Conservation (phyloP, 495 filamentous ascomycete genomes). For the Parathielavia appendiculata region DNA sequence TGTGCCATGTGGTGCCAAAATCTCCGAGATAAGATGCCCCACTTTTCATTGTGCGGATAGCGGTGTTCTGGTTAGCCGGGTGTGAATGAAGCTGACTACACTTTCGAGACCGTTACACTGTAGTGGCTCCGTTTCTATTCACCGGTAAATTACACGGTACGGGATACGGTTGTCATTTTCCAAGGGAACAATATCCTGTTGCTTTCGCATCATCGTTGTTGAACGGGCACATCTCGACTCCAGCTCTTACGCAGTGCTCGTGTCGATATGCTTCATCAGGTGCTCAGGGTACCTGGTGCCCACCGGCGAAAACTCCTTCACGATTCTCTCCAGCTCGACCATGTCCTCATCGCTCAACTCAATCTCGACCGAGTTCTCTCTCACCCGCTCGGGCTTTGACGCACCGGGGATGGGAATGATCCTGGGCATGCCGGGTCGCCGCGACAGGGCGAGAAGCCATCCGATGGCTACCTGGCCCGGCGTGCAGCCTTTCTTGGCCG, state of each 20-base stretch:
- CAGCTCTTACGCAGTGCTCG: background rate
- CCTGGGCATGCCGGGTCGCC: conserved; percentile 55
- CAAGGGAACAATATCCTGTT: no score
- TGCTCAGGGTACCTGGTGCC: conserved; percentile 39
- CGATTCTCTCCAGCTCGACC: conserved; percentile 42
- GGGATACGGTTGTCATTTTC: no score
- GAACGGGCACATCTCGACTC: no score
- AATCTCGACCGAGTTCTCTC: conserved; percentile 48
- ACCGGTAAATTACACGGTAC: no score
- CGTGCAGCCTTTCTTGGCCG: conserved; percentile 62
- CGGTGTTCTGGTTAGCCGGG: no score
- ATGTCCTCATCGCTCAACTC: conserved; percentile 46
- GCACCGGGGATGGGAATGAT: conserved; percentile 85
- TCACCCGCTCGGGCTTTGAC: conserved; percentile 41
- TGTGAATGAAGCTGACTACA: no score
- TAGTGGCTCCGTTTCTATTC: no score
- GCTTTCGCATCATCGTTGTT: no score
- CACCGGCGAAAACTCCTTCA: conserved; percentile 35
- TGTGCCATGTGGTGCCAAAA: background rate
- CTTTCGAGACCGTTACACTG: no score
- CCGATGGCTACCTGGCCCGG: conserved; percentile 70
- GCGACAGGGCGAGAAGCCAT: conserved; percentile 58
- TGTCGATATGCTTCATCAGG: conserved; percentile 20
- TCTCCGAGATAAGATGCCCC: background rate
- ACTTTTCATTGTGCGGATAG: background rate